These are phyloP conservation scores for Candida coquimbonensis DNA, from an alignment of 805 yeast genomes.

Conservation along the genomic window DNA sequence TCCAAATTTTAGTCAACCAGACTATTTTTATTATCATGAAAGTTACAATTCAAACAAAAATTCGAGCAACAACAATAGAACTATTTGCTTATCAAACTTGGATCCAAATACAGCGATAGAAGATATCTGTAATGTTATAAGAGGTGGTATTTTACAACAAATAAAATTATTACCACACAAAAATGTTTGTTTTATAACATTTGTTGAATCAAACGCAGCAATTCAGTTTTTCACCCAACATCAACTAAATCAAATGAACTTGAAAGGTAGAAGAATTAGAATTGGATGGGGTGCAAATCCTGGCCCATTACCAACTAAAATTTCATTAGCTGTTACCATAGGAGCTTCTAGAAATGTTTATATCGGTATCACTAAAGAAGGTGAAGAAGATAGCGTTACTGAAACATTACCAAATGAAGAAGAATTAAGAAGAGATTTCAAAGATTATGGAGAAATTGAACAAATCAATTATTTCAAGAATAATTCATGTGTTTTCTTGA, in stretches of 20 bases:
- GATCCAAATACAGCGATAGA: slow-evolving; percentile 60
- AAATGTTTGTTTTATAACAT: slow-evolving; percentile 62
- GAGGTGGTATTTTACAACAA: slow-evolving; percentile 69
- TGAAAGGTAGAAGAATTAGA: slow-evolving; percentile 55
- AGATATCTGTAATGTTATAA: slow-evolving; percentile 67
- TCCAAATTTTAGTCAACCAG: slow-evolving; percentile 50
- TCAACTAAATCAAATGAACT: slow-evolving; percentile 48
- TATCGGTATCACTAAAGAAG: slow-evolving; percentile 47
- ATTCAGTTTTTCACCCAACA: slow-evolving; percentile 57
- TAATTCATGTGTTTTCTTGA: slow-evolving; percentile 68
- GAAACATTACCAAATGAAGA: slow-evolving; percentile 38
- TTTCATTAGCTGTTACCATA: slow-evolving; percentile 56
- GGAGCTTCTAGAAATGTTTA: slow-evolving; percentile 78
- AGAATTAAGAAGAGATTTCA: slow-evolving; percentile 51
- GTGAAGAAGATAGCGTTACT: slow-evolving; percentile 20
- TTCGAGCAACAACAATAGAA: slow-evolving; percentile 39
- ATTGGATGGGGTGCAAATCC: slow-evolving; percentile 68
- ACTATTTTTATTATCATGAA: too few species aligned
- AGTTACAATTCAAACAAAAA: too few species aligned
- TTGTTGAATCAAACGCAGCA: slow-evolving; percentile 58
- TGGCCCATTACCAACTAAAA: slow-evolving; percentile 51
- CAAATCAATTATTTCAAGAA: slow-evolving; percentile 68
- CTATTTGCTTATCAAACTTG: slow-evolving; percentile 62
- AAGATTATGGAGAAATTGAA: slow-evolving; percentile 62
- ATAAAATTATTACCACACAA: slow-evolving; percentile 46